Evolutionary conservation across 116 monocot genomes (phyloP).

Genomic region (Zostera marina): DNA sequence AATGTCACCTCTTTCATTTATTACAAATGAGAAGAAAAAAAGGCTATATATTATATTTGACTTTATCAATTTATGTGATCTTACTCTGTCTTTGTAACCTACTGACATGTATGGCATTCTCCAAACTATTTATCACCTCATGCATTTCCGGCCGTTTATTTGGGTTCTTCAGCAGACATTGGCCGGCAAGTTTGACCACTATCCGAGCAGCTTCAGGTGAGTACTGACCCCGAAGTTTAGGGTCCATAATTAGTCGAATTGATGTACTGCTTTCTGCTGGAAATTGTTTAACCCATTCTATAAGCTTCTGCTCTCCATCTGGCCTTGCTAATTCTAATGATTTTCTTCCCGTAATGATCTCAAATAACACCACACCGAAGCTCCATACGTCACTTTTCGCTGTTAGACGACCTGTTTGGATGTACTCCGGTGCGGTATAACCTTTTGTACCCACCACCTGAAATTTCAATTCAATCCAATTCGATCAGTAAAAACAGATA

Average conservation of each 20-base stretch:
- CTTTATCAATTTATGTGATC: no score
- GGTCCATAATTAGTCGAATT: slow-evolving; percentile 58
- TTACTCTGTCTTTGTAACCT: slow-evolving; percentile 11
- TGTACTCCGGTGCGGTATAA: slow-evolving; percentile 87
- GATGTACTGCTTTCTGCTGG: slow-evolving; percentile 35
- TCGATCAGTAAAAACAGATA: no score
- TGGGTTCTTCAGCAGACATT: slow-evolving; percentile 41
- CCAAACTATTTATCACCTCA: slow-evolving; percentile 44
- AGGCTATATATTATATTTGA: no score
- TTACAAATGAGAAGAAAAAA: no score
- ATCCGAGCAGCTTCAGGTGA: slow-evolving; percentile 28
- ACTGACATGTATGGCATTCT: slow-evolving; percentile 26
- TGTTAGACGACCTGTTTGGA: slow-evolving; percentile 80
- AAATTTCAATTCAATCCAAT: background rate
- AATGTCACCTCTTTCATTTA: no score
- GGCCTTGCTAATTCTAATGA: slow-evolving; percentile 33
- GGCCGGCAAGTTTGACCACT: slow-evolving; percentile 45
- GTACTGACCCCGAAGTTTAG: slow-evolving; percentile 37
- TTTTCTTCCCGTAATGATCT: slow-evolving; percentile 58
- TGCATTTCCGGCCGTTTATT: slow-evolving; percentile 58
- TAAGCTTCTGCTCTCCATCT: slow-evolving; percentile 20
- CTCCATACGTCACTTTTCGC: slow-evolving; percentile 81
- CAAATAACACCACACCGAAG: slow-evolving; percentile 73
- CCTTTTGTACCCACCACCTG: slow-evolving; percentile 85
- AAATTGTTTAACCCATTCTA: slow-evolving; percentile 66